Evolutionary conservation across 352 stramenopile species (phyloP).

Genomic region (Blastocystis sp.): DNA sequence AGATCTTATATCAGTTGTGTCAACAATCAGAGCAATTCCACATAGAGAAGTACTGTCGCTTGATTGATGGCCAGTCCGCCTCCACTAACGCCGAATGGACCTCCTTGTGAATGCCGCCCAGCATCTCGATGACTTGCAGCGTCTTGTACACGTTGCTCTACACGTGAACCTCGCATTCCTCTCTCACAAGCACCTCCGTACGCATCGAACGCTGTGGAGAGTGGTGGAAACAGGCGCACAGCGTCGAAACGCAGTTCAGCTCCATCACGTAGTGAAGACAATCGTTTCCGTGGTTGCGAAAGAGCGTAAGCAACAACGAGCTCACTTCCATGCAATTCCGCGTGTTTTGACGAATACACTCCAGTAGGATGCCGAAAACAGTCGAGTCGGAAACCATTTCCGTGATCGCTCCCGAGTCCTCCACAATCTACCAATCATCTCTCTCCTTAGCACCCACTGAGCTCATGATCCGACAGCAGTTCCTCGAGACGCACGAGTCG

Average conservation of each 20-base stretch:
- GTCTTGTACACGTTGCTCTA: not conserved
- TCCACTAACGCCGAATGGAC: not conserved
- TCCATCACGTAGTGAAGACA: conserved; percentile 3
- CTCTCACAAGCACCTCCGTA: not conserved
- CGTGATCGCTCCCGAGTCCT: not conserved
- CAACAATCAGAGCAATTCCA: no score
- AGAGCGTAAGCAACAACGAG: not conserved
- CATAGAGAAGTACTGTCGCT: not conserved
- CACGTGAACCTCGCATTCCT: not conserved
- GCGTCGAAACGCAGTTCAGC: not conserved
- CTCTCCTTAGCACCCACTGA: not conserved
- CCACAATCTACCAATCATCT: not conserved
- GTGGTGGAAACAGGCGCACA: conserved; percentile 1
- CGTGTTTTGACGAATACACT: not conserved
- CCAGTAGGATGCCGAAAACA: not conserved
- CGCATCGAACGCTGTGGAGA: no score
- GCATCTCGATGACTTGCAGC: not conserved
- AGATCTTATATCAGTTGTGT: not conserved
- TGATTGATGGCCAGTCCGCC: not conserved
- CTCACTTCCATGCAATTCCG: not conserved
- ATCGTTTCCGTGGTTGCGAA: not conserved
- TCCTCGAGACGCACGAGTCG: not conserved
- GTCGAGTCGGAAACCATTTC: not conserved
- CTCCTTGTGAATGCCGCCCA: conserved; percentile 21
- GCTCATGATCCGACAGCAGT: not conserved